These are phyloP conservation scores for Mrakia gelida DNA, from an alignment of 768 basidiomycete species.

Conservation along the genomic window DNA sequence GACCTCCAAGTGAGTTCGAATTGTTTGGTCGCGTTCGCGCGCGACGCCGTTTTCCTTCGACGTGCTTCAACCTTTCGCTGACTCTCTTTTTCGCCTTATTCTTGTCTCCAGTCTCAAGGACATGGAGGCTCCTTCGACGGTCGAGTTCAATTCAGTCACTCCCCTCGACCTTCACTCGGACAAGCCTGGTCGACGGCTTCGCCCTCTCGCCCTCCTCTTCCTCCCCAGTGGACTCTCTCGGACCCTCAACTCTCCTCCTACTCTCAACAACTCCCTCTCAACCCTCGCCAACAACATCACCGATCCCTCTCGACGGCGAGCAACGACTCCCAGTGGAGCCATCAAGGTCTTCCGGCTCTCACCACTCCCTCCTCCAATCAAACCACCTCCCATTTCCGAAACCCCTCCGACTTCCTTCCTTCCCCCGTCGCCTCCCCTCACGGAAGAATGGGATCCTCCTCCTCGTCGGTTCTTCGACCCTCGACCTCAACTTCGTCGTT, in stretches of 20 bases:
- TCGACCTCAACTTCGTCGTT: neutral
- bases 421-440: neutral
- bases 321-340: neutral
- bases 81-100: neutral
- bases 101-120: neutral
- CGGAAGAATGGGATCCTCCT: neutral
- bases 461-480: neutral
- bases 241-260: neutral
- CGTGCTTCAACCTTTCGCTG: neutral
- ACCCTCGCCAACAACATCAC: constrained; percentile 5
- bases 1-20: constrained; percentile 5
- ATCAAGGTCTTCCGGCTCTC: neutral
- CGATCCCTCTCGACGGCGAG: constrained; percentile 1
- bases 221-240: neutral
- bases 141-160: neutral
- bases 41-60: neutral
- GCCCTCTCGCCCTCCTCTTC: constrained; percentile 4
- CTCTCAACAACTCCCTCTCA: constrained; percentile 2
- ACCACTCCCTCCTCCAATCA: neutral
- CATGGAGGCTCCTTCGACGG: neutral
- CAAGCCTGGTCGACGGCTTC: neutral
- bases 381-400: neutral
- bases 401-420: neutral
- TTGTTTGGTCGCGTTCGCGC: neutral
- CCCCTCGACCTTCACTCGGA: neutral